A percentile compares a stretch with the other conserved stretches of the same genome.
These are phyloP conservation scores for Colletotrichum sp. DNA, from an alignment of 2,329 filamentous ascomycete genomes.

Conservation along the genomic window DNA sequence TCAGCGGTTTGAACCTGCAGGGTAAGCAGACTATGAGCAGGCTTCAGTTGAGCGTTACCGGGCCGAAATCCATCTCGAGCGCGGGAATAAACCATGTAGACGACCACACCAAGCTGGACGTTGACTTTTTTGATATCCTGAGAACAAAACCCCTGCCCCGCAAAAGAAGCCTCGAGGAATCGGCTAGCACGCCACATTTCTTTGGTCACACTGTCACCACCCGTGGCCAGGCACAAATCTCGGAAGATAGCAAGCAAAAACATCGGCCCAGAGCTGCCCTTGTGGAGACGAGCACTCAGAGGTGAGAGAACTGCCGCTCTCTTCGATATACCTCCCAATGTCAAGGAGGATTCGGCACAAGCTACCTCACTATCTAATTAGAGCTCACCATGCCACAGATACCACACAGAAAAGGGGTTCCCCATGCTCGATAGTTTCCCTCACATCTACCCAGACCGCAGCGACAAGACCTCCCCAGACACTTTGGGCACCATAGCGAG, in stretches of 20 bases:
- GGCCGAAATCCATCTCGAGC: conserved; percentile 11
- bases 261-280: background rate
- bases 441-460: conserved; percentile 64
- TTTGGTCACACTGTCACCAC: conserved; percentile 47
- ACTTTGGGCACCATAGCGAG: conserved; percentile 59
- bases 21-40: conserved; percentile 83
- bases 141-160: conserved; percentile 16
- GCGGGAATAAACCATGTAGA: conserved; percentile 31
- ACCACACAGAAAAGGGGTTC: conserved; percentile 64
- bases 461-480: conserved; percentile 37
- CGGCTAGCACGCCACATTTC: conserved; percentile 32
- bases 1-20: conserved; percentile 72
- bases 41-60: conserved; percentile 69
- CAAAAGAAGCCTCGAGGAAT: background rate
- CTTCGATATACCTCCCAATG: background rate
- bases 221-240: conserved; percentile 23
- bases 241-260: conserved; percentile 16
- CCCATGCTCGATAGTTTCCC: conserved; percentile 88
- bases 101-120: conserved; percentile 32
- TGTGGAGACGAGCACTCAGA: conserved; percentile 5
- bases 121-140: conserved; percentile 32
- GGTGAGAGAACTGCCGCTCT: background rate
- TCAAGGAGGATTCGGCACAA: background rate
- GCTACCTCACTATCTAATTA: background rate
- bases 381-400: conserved; percentile 38